These are phyloP conservation scores for Paracamarosporium sp. DNA, from an alignment of 2,329 filamentous ascomycete species.

Conservation along the genomic window DNA sequence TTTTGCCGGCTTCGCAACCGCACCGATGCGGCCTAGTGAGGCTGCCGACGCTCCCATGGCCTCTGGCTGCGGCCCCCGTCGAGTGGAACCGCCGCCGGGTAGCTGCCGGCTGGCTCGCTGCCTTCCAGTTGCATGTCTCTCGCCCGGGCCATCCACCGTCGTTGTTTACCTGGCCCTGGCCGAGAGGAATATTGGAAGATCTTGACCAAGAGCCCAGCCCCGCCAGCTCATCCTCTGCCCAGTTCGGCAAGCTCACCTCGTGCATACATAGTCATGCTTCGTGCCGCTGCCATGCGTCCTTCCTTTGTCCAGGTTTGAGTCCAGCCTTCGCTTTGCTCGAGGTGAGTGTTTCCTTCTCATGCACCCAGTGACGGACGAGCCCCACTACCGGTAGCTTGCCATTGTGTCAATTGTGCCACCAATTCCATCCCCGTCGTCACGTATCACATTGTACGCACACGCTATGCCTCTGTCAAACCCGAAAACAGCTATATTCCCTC, in stretches of 20 bases:
- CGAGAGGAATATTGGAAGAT: conserved; percentile 30
- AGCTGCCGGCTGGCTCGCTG: conserved; percentile 19
- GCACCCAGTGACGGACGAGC: not conserved
- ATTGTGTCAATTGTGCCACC: conserved; percentile 3
- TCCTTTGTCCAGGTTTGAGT: conserved; percentile 25
- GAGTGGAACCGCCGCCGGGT: conserved; percentile 19
- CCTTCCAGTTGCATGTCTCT: conserved; percentile 31
- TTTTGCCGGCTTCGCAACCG: conserved; percentile 24
- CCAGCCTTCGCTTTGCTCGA: conserved; percentile 34
- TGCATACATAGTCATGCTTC: conserved; percentile 33
- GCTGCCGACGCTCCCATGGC: conserved; percentile 19
- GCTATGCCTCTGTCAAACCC: conserved; percentile 18
- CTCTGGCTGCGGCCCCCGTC: conserved; percentile 20
- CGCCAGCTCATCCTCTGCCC: conserved; percentile 29
- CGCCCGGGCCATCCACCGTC: conserved; percentile 23
- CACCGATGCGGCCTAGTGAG: conserved; percentile 28
- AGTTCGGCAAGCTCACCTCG: conserved; percentile 26
- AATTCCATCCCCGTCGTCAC: not conserved
- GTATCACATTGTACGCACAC: conserved; percentile 12
- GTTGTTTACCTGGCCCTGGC: conserved; percentile 32
- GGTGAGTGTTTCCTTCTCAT: conserved; percentile 27
- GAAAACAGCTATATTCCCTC: conserved; percentile 17
- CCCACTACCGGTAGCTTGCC: not conserved
- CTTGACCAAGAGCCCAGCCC: conserved; percentile 32
- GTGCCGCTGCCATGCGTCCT: conserved; percentile 22